Evolutionary conservation across 2,329 filamentous ascomycete genomes (phyloP).

Genomic region (Talaromyces sp.): DNA sequence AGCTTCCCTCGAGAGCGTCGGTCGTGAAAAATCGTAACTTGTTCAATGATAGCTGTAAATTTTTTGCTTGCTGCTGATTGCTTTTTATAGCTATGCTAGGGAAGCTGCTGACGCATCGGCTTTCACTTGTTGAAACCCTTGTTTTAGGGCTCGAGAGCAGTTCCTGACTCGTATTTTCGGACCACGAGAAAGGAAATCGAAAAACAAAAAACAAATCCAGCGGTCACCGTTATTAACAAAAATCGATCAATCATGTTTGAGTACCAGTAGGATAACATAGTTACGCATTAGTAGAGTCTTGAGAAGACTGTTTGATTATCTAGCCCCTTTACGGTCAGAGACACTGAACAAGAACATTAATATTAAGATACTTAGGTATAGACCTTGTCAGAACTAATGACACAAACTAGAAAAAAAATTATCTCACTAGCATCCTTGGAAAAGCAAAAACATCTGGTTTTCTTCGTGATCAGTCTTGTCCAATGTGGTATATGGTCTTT

Average conservation of each 20-base stretch:
- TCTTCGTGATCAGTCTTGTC: background rate
- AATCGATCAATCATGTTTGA: no score
- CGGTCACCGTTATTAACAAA: no score
- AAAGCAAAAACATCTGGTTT: background rate
- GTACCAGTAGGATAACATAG: background rate
- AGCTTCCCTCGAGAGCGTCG: background rate
- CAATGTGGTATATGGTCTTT: background rate
- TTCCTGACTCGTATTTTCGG: background rate
- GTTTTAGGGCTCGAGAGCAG: background rate
- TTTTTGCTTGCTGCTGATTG: no score
- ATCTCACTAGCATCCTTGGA: background rate
- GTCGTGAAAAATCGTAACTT: no score
- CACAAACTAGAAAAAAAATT: background rate
- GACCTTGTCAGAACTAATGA: background rate
- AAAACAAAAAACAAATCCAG: no score
- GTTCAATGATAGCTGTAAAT: no score
- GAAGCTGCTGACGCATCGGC: background rate
- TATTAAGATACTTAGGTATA: conserved; percentile 3
- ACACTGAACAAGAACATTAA: background rate
- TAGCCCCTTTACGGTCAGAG: background rate
- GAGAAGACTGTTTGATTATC: background rate
- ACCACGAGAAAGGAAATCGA: background rate
- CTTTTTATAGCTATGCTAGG: background rate
- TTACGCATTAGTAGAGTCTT: background rate
- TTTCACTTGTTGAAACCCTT: no score